Evolutionary conservation across 768 basidiomycete species (phyloP).

Genomic region (Amanita pallidorosea): DNA sequence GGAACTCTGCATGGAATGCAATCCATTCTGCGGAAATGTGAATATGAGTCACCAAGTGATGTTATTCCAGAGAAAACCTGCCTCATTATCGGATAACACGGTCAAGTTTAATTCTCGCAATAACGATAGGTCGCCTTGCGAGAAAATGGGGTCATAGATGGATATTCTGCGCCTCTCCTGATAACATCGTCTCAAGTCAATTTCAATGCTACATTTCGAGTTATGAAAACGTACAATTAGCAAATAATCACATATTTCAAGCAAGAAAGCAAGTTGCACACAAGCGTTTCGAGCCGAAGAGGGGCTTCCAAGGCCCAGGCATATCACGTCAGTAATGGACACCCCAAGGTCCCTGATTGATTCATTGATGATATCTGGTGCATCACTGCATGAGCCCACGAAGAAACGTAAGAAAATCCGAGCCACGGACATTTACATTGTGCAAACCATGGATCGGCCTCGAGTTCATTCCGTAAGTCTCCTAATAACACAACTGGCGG

Average conservation of each 20-base stretch:
- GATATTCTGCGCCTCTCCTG: constrained; percentile 40
- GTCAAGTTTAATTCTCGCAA: constrained; percentile 33
- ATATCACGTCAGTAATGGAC: constrained; percentile 33
- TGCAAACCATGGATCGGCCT: constrained; percentile 40
- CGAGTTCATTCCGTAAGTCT: constrained; percentile 34
- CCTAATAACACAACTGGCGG: constrained; percentile 28
- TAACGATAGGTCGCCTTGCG: constrained; percentile 43
- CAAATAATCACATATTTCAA: constrained; percentile 39
- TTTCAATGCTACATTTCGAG: neutral
- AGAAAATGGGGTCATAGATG: constrained; percentile 68
- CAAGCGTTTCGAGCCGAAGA: constrained; percentile 47
- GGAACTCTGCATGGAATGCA: constrained; percentile 25
- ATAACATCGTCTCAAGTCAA: constrained; percentile 4
- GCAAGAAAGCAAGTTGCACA: constrained; percentile 59
- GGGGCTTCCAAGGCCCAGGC: constrained; percentile 73
- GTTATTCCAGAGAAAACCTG: constrained; percentile 22
- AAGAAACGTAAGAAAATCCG: neutral
- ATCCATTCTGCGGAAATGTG: constrained; percentile 18
- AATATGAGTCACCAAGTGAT: too few relatives aligned
- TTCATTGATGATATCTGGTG: constrained; percentile 23
- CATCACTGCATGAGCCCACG: constrained; percentile 3
- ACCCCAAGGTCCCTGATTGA: constrained; percentile 17
- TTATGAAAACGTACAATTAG: constrained; percentile 41
- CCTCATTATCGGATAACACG: constrained; percentile 34
- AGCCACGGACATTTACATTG: constrained; percentile 42